A percentile compares a stretch with the other conserved stretches of the same genome.
These are phyloP conservation scores for Phytophthora ramorum DNA, from an alignment of 352 stramenopile genomes.

Conservation along the genomic window DNA sequence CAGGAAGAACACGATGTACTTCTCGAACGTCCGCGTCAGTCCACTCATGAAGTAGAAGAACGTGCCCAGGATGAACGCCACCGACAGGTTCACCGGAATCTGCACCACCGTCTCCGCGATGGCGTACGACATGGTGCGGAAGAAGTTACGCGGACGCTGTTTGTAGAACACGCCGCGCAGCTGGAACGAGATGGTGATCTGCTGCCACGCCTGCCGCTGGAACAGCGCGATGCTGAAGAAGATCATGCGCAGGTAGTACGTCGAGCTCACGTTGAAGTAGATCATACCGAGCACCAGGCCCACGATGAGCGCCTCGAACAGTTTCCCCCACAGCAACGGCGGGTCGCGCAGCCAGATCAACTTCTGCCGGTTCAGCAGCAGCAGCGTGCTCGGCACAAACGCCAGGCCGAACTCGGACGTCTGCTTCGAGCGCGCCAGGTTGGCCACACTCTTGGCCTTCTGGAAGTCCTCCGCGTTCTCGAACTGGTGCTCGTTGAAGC, in stretches of 20 bases:
- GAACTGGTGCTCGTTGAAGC: constrained; percentile 64
- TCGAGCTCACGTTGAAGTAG: constrained; percentile 63
- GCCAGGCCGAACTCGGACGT: constrained; percentile 60
- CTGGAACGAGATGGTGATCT: constrained; percentile 77
- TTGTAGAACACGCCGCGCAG: constrained; percentile 92
- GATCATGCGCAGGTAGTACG: constrained; percentile 76
- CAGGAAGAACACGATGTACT: constrained; percentile 83
- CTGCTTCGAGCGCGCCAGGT: constrained; percentile 55
- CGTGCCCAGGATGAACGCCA: constrained; percentile 62
- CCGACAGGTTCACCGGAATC: constrained; percentile 75
- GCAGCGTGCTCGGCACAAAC: constrained; percentile 49
- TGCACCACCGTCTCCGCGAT: constrained; percentile 73
- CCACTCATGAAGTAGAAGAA: constrained; percentile 93
- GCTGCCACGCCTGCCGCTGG: constrained; percentile 76
- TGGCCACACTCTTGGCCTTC: constrained; percentile 58
- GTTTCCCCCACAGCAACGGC: constrained; percentile 69
- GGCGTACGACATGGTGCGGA: constrained; percentile 83
- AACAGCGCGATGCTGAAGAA: constrained; percentile 80
- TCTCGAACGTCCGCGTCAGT: constrained; percentile 59
- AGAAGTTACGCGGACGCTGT: constrained; percentile 91
- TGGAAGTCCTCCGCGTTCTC: constrained; percentile 58
- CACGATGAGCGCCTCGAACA: constrained; percentile 72
- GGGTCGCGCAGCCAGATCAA: constrained; percentile 68
- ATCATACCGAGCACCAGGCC: constrained; percentile 84
- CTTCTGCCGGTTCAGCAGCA: constrained; percentile 68